Percentiles rank a stretch among this genome's conserved stretches.
Conservation (phyloP, 2,329 filamentous ascomycete species). For the Neophaeococcomyces mojaviensis region DNA sequence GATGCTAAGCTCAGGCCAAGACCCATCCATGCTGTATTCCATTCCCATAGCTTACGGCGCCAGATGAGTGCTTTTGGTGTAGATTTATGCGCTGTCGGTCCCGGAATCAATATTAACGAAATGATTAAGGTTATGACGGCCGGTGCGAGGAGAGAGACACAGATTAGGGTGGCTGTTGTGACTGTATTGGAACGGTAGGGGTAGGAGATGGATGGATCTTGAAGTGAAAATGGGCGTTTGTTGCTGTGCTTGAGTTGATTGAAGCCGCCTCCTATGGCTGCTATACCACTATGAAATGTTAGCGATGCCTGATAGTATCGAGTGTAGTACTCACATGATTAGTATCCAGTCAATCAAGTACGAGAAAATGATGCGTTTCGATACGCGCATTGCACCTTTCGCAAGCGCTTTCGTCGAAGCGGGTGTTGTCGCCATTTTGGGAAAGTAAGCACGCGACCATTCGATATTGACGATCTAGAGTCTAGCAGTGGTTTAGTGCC, state of each 20-base stretch:
- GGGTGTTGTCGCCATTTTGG: conserved; percentile 14
- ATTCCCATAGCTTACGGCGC: conserved; percentile 82
- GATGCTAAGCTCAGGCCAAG: conserved; percentile 64
- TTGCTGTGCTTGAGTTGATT: conserved; percentile 40
- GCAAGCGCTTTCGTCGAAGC: conserved; percentile 14
- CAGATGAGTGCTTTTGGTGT: conserved; percentile 61
- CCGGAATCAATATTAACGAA: conserved; percentile 63
- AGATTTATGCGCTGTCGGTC: conserved; percentile 55
- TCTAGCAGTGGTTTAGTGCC: not conserved
- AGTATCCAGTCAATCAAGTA: conserved; percentile 71
- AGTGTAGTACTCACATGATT: conserved; percentile 40
- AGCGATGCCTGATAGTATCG: not conserved
- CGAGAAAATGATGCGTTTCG: conserved; percentile 51
- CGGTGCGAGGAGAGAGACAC: conserved; percentile 59
- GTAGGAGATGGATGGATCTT: conserved; percentile 71
- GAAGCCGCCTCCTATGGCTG: conserved; percentile 52
- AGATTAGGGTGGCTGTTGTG: conserved; percentile 54
- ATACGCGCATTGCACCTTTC: conserved; percentile 25
- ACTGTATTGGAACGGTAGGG: conserved; percentile 69
- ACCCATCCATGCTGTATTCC: conserved; percentile 78
- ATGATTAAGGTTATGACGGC: conserved; percentile 61
- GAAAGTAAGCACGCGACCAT: conserved; percentile 19
- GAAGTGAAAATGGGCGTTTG: conserved; percentile 62
- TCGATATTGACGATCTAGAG: not conserved
- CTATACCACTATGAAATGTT: conserved; percentile 40